Base-by-base conservation (phyloP, 2,329 filamentous ascomycete genomes). In the Pseudogymnoascus sp. region DNA sequence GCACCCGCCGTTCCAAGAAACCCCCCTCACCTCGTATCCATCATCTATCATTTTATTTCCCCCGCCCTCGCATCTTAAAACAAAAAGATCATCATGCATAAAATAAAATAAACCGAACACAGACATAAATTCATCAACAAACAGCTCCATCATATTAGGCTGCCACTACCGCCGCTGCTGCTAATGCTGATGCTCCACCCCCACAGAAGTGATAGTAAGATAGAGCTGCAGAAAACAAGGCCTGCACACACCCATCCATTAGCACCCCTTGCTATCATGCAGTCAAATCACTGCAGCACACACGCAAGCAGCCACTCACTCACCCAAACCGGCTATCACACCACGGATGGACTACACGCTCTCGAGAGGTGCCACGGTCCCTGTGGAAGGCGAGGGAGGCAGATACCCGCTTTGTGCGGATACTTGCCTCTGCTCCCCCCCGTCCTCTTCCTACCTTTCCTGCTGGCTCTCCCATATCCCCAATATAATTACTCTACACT, bases 331-430 rank as follows among this genome's bases (percentile, higher is more conserved):
- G n/a, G n/a, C 14, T 8, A 53, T 53, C 46, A 53, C 46, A 53
- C 46, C 25, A 53, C 46, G 4, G 25, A 53, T 25, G 4, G 25
- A 0, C 12, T 7, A 21, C 46, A 31, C 25, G 25, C 25, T 16
- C 46, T 28, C 16, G 46, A 53, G 46, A 62, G 60, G 60, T 62
- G 46, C 38, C 60, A 36, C 34, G 59, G n/a, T 46, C 14, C 60
- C 60, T 25, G 60, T 50, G 28, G 7, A 11, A 16, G n/a, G 16
- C 23, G 23, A 16, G 4, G 4, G 16, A 60, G 3, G 38, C 34
- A 60, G 31, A 34, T 60, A 60, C 31, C 34, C 34, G 38, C 18
- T 21, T 23, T 25, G 31, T 10, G 28, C 28, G 28, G 28, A 31
- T 31, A 7, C 28, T 31, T 37, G 36, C 11, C 36, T 37, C 36